Conservation (phyloP, 805 yeast species). For the Cyberlindnera subsufficiens region DNA sequence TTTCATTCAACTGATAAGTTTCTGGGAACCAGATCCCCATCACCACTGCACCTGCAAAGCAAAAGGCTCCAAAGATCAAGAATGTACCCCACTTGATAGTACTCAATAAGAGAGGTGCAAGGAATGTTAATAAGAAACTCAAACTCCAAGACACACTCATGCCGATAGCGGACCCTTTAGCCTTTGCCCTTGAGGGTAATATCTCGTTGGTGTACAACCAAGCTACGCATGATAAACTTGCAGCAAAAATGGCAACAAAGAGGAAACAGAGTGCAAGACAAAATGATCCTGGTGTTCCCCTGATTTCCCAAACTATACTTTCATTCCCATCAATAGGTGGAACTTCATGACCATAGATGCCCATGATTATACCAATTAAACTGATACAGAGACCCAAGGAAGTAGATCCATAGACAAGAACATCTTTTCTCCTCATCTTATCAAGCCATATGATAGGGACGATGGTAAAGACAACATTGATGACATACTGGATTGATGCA, state of each 20-base stretch:
- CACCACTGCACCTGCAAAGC: conserved; percentile 27
- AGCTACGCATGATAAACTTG: conserved; percentile 40
- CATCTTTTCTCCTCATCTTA: conserved; percentile 40
- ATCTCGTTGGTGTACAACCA: conserved; percentile 47
- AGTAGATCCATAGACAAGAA: conserved; percentile 37
- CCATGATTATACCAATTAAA: conserved; percentile 32
- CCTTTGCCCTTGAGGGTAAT: conserved; percentile 37
- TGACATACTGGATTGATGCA: conserved; percentile 34
- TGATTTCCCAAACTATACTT: conserved; percentile 30
- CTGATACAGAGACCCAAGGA: conserved; percentile 31
- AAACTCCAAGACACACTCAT: conserved; percentile 41
- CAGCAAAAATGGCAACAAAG: conserved; percentile 39
- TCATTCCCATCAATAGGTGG: conserved; percentile 28
- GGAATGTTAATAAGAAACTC: conserved; percentile 31
- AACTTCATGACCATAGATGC: conserved; percentile 27
- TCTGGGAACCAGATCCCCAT: conserved; percentile 38
- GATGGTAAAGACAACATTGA: conserved; percentile 35
- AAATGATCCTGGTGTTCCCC: conserved; percentile 34
- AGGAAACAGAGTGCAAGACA: conserved; percentile 39
- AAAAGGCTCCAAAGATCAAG: conserved; percentile 29
- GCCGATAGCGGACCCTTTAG: conserved; percentile 41
- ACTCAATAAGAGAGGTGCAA: conserved; percentile 34
- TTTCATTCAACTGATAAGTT: conserved; percentile 28
- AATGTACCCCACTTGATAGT: conserved; percentile 35
- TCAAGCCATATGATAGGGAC: conserved; percentile 40